Base-by-base conservation (phyloP, 768 basidiomycete genomes). In the Epithele typhae region DNA sequence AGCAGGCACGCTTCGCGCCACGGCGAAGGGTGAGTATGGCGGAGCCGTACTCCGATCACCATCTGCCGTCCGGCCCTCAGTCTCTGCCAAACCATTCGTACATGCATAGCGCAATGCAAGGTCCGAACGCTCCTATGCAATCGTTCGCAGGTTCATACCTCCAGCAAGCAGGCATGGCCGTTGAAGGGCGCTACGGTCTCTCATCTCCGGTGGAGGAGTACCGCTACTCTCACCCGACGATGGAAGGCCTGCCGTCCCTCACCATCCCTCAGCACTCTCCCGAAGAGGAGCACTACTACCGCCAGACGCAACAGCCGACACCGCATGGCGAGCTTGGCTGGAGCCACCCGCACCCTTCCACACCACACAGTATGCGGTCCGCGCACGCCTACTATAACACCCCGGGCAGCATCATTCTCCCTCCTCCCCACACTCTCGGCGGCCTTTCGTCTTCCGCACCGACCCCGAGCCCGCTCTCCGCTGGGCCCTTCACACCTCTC, bases 221-320 rank as follows among this genome's bases (percentile, higher is more conserved):
- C 25, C 34, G 36, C 22, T 36, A 10, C 4, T 7, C 40, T 18
- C 52, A 48, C 30, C 17, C 38, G 6, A 25, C 22, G 15, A 32
- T 18, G 11, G 48, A 55, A 14, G 33, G 17, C 8, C 39, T 48
- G 18, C 51, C 51, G 1, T 48, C 51, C 6, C 38, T 52, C 2
- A 48, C 30, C 25, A 37, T 52, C 6, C 22, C 40, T 17, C 50
- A 55, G 24, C 48, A 48, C 30, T 14, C 40, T 14, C 25, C 24
- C 11, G 55, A 56, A 21, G 55, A 56, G 17, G 49, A 51, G 39
- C 42, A 53, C 11, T 53, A 56, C 37, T 56, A 51, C 40, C 55
- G 55, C 7, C 47, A 48, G n/a, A 25, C 38, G 19, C 37, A 38
- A 24, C 19, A 9, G 2, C 43, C 34, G 40, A 23, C 43, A 15